Conservation (phyloP, 352 stramenopile species). For the Phytophthora pisi region DNA sequence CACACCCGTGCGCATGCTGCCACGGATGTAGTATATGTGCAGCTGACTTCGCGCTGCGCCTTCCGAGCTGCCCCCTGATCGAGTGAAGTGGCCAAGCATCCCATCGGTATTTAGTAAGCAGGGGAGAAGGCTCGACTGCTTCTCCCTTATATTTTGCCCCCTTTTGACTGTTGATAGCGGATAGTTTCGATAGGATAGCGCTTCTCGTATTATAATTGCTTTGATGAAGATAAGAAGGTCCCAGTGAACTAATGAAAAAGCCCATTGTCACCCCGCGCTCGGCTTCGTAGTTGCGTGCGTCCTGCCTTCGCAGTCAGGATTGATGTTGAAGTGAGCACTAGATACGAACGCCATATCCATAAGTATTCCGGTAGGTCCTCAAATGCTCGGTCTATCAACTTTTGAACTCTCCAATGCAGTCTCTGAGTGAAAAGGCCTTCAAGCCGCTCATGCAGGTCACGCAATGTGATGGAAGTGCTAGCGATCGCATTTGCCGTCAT, state of each 20-base stretch:
- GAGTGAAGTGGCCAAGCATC: constrained; percentile 29
- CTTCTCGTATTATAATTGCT: constrained; percentile 40
- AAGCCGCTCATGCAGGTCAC: too few relatives aligned
- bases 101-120: constrained; percentile 47
- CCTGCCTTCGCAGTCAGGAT: background rate
- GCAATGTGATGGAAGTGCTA: too few relatives aligned
- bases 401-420: too few relatives aligned
- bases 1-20: constrained; percentile 15
- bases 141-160: constrained; percentile 31
- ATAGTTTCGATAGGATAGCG: constrained; percentile 37
- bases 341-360: too few relatives aligned
- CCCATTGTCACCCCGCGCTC: constrained; percentile 1
- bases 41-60: constrained; percentile 19
- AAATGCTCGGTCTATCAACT: too few relatives aligned
- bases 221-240: constrained; percentile 25
- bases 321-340: background rate
- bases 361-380: too few relatives aligned
- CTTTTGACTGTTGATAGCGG: constrained; percentile 37
- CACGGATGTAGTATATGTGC: constrained; percentile 40
- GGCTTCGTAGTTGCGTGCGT: background rate
- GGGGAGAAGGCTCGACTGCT: constrained; percentile 18
- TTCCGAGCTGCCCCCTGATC: constrained; percentile 19
- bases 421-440: too few relatives aligned
- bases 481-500: too few relatives aligned
- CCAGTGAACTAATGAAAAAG: constrained; percentile 16